phyloP scores from a whole-genome alignment of 208 protist genomes.

The Acanthamoeba royreba region DNA sequence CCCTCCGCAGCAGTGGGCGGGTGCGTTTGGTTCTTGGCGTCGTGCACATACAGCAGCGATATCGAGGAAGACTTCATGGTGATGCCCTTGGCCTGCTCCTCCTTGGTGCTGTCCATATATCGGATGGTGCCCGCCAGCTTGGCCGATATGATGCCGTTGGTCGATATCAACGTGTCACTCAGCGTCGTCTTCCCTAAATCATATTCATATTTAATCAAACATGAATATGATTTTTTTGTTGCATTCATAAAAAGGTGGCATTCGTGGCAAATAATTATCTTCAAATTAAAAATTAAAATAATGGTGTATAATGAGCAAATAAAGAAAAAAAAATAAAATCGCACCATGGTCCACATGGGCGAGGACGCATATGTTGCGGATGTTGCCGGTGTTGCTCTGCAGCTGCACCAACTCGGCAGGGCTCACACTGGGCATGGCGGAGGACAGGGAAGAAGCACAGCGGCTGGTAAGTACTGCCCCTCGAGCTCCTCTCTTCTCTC shows the following conservation, averaged over 20 bases:
- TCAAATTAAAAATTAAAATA: background rate
- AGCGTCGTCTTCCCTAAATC: constrained; percentile 96
- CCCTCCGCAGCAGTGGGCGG: too few relatives aligned
- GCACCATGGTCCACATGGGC: constrained; percentile 97
- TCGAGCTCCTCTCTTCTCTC: too few relatives aligned
- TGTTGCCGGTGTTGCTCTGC: constrained; percentile 79
- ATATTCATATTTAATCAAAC: background rate
- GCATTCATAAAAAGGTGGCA: background rate
- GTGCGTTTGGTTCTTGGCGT: background rate
- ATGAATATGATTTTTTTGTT: background rate
- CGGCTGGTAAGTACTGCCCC: too few relatives aligned
- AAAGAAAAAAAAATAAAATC: background rate
- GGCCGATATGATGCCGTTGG: constrained; percentile 96
- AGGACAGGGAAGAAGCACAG: background rate
- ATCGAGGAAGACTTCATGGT: constrained; percentile 99
- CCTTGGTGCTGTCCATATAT: constrained; percentile 95
- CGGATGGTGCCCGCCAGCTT: constrained; percentile 95
- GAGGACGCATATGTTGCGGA: constrained; percentile 96
- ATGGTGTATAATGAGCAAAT: background rate
- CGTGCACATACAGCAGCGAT: constrained; percentile 82
- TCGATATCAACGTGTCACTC: constrained; percentile 95
- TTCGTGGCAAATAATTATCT: too few relatives aligned
- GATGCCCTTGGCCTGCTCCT: constrained; percentile 97
- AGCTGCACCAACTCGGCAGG: constrained; percentile 36
- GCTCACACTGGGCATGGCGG: background rate